Percentiles rank a stretch among this genome's conserved stretches.
Conservation (phyloP, 2,329 filamentous ascomycete genomes). For the Cytospora piceicola region DNA sequence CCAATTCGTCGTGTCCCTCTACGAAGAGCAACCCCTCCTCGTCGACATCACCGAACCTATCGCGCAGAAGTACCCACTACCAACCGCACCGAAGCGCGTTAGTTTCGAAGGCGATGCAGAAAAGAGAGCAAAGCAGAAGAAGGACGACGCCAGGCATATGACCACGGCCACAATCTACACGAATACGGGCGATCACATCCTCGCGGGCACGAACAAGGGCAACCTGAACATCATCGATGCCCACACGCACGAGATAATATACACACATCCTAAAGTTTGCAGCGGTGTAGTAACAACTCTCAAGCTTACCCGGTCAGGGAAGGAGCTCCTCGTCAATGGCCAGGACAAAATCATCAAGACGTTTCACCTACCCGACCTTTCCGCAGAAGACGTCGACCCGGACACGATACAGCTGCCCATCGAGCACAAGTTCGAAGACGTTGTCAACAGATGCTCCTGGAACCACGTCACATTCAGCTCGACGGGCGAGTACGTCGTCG, state of each 20-base stretch:
- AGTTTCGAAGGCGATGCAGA: slow-evolving; percentile 71
- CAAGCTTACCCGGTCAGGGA: slow-evolving; percentile 80
- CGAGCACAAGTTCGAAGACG: slow-evolving; percentile 97
- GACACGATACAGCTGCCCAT: slow-evolving; percentile 88
- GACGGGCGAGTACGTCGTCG: slow-evolving; percentile 92
- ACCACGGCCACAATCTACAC: slow-evolving; percentile 94
- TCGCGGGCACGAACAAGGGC: slow-evolving; percentile 92
- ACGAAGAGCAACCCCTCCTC: slow-evolving; percentile 88
- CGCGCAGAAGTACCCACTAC: slow-evolving; percentile 75
- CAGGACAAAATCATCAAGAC: slow-evolving; percentile 95
- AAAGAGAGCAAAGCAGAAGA: slow-evolving; percentile 79
- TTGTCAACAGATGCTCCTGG: slow-evolving; percentile 94
- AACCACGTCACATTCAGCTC: slow-evolving; percentile 96
- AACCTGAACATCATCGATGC: slow-evolving; percentile 95
- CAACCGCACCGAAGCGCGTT: slow-evolving; percentile 79
- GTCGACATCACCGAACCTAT: slow-evolving; percentile 76
- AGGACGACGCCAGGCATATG: slow-evolving; percentile 91
- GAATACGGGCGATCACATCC: slow-evolving; percentile 80
- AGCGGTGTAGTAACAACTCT: slow-evolving; percentile 86
- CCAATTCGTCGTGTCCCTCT: slow-evolving; percentile 87
- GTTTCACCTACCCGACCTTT: slow-evolving; percentile 81
- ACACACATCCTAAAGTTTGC: slow-evolving; percentile 81
- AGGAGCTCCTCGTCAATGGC: slow-evolving; percentile 88
- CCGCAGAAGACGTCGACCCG: slow-evolving; percentile 70
- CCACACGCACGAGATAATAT: slow-evolving; percentile 78